phyloP scores from a whole-genome alignment of 2,329 filamentous ascomycete species.

The Ophidiomyces ophidiicola region DNA sequence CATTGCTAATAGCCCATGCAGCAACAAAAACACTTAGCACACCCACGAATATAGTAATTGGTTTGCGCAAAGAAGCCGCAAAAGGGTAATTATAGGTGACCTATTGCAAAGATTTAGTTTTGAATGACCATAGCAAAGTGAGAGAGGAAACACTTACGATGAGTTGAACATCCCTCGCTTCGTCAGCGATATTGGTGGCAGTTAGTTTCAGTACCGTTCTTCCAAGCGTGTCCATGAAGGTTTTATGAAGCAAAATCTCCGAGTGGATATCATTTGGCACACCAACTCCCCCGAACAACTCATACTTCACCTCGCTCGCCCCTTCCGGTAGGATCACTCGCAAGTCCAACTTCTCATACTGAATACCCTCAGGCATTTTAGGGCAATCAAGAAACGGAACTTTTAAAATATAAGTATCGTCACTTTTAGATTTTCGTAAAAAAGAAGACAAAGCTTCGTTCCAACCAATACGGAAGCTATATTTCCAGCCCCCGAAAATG shows the following conservation, averaged over 20 bases:
- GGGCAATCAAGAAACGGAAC: slow-evolving; percentile 90
- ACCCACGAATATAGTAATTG: slow-evolving; percentile 64
- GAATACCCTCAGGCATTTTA: slow-evolving; percentile 69
- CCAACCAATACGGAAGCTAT: slow-evolving; percentile 94
- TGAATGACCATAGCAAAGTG: neutral
- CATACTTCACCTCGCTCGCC: slow-evolving; percentile 49
- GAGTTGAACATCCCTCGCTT: slow-evolving; percentile 70
- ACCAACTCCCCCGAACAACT: slow-evolving; percentile 71
- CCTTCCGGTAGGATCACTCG: slow-evolving; percentile 85
- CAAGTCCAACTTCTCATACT: slow-evolving; percentile 69
- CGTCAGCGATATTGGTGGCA: slow-evolving; percentile 78
- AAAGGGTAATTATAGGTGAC: slow-evolving; percentile 77
- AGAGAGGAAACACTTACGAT: slow-evolving; percentile 39
- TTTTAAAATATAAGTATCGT: slow-evolving; percentile 69
- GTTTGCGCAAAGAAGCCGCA: slow-evolving; percentile 67
- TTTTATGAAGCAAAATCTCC: slow-evolving; percentile 57
- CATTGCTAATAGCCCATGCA: slow-evolving; percentile 60
- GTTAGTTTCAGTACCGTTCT: slow-evolving; percentile 71
- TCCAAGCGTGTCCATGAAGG: slow-evolving; percentile 86
- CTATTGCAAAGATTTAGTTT: slow-evolving; percentile 21
- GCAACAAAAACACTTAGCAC: slow-evolving; percentile 61
- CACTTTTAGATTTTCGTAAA: slow-evolving; percentile 49
- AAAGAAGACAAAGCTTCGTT: slow-evolving; percentile 72
- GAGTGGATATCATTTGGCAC: slow-evolving; percentile 43
- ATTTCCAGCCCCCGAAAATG: slow-evolving; percentile 96